These are phyloP conservation scores for Verruconis gallopava DNA, from an alignment of 2,329 filamentous ascomycete species.

Conservation along the genomic window DNA sequence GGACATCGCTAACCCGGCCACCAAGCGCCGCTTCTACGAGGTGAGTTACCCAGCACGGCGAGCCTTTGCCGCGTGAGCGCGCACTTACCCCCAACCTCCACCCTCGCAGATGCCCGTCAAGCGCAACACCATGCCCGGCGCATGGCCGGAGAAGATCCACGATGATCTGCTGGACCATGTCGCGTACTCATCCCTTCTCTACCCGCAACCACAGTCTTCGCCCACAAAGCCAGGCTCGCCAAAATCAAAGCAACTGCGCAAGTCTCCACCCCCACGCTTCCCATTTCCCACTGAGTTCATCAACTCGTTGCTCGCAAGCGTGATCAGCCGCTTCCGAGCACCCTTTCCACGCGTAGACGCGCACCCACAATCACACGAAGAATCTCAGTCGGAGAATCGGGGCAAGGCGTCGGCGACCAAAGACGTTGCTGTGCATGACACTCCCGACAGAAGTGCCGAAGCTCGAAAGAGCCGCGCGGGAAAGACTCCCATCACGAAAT, in stretches of 20 bases:
- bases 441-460: too few relatives aligned
- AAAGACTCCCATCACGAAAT: background rate
- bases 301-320: too few relatives aligned
- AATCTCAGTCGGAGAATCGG: too few relatives aligned
- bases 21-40: background rate
- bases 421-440: too few relatives aligned
- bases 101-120: background rate
- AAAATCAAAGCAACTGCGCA: background rate
- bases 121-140: background rate
- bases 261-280: background rate
- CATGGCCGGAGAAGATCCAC: background rate
- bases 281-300: background rate
- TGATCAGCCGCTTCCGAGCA: background rate
- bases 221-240: background rate
- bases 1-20: background rate
- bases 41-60: too few relatives aligned
- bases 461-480: background rate
- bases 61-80: background rate
- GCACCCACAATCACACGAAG: background rate
- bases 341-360: background rate
- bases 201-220: background rate
- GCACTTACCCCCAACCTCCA: background rate
- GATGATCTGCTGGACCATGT: background rate
- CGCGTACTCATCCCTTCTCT: background rate
- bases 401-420: too few relatives aligned